Evolutionary conservation across 306 rosid genomes (phyloP), one percentile per base, ranked within the genome.

Genomic region (Fragaria nilgerrensis): DNA sequence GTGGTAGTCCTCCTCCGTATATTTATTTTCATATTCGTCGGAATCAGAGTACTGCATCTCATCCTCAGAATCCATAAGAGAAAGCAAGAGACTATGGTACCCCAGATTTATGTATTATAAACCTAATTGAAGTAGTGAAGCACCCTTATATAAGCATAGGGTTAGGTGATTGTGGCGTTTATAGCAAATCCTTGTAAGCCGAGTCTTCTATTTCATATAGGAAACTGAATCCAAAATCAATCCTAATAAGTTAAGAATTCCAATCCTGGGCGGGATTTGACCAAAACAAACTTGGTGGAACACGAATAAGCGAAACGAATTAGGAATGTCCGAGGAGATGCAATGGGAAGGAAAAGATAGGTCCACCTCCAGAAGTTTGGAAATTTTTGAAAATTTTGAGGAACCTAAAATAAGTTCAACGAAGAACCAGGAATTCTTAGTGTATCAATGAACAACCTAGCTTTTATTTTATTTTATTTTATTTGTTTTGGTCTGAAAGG

Each of bases 51-150:
- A 50, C 11, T 85, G 95, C 92, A 89, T 90, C 85, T 91, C 98
- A 62, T 93, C 97, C 34, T 89, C 96, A 48, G 93, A 89, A 41
- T 93, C 97, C 98, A 93, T 93, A 22, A 3, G 5, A n/a, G 34
- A 58, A 11, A 10, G 34, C 34, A 23, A 56, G 62, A 22, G 23
- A 15, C 29, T 9, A 22, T n/a, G 11, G 2, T 7, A 8, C 3
- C 12, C 12, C 25, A 20, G 55, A 49, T 49, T 13, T 49, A 15
- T 50, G 56, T 17, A 17, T 17, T 16, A 50, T 47, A n/a, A n/a
- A n/a, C n/a, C n/a, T n/a, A 8, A 15, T 9, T 56, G 15, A 22
- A 56, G 32, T 3, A n/a, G 27, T 22, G 63, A 56, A 8, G 63
- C 63, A 56, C 63, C 32, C 11, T 22, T 22, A n/a, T 56, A 56